phyloP scores from a whole-genome alignment of 768 basidiomycete species.

The Boletus fagicola region DNA sequence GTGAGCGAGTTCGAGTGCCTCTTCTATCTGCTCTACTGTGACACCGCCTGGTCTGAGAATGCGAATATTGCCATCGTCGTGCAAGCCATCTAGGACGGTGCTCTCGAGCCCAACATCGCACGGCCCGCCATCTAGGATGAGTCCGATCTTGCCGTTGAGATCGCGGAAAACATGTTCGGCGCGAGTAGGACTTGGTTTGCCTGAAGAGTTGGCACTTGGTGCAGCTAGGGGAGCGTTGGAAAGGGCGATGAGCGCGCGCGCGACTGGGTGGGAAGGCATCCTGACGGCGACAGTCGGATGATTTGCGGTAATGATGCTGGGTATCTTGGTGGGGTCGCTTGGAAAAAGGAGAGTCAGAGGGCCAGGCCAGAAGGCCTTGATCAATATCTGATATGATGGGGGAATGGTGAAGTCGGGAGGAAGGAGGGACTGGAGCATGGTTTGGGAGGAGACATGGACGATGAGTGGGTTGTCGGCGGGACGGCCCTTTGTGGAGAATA shows the following conservation, averaged over 20 bases:
- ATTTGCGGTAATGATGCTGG: conserved; percentile 73
- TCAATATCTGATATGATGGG: conserved; percentile 66
- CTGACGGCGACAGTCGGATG: conserved; percentile 85
- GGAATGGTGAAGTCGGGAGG: conserved; percentile 64
- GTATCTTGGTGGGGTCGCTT: conserved; percentile 56
- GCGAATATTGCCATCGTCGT: conserved; percentile 70
- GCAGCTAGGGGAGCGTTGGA: conserved; percentile 81
- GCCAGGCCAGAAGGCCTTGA: conserved; percentile 92
- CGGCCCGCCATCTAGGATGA: conserved; percentile 90
- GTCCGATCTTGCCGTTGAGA: conserved; percentile 64
- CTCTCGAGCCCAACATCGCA: conserved; percentile 93
- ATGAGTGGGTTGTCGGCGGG: conserved; percentile 97
- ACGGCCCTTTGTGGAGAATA: conserved; percentile 88
- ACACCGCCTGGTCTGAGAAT: conserved; percentile 90
- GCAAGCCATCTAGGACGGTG: conserved; percentile 89
- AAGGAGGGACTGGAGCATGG: conserved; percentile 78
- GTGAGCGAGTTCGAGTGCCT: conserved; percentile 47
- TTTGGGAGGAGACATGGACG: conserved; percentile 85
- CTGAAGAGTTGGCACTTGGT: conserved; percentile 92
- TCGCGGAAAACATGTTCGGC: conserved; percentile 84
- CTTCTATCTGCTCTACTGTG: conserved; percentile 82
- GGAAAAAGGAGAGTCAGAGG: conserved; percentile 92
- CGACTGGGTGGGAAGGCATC: conserved; percentile 93
- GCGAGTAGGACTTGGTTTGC: conserved; percentile 90
- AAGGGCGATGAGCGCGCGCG: conserved; percentile 80